Evolutionary conservation across 441 rosid genomes (phyloP).

Genomic region (Pelargonium citronellum): DNA sequence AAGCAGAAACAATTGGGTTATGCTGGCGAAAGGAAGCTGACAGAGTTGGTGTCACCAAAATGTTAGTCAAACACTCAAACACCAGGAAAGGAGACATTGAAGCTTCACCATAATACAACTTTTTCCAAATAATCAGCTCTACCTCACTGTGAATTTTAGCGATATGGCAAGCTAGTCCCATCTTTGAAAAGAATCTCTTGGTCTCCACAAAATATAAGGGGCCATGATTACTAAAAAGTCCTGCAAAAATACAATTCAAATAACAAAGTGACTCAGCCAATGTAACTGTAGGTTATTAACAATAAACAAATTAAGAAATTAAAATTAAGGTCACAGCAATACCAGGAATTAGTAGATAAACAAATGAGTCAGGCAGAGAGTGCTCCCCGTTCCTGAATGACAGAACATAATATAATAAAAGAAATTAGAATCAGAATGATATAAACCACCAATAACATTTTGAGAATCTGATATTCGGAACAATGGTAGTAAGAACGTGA

Average conservation of each 20-base stretch:
- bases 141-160: constrained; percentile 99
- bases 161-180: constrained; percentile 89
- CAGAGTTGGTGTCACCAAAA: no score
- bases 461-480: neutral
- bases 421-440: neutral
- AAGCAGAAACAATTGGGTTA: no score
- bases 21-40: no score
- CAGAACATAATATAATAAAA: neutral
- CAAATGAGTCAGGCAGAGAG: constrained; percentile 70
- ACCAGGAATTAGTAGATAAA: constrained; percentile 93
- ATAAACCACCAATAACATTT: neutral
- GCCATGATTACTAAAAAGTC: constrained; percentile 97
- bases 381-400: constrained; percentile 81
- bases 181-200: constrained; percentile 70
- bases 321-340: constrained; percentile 18
- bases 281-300: neutral
- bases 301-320: neutral
- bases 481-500: neutral
- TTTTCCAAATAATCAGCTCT: constrained; percentile 8
- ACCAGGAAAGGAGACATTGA: no score
- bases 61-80: no score
- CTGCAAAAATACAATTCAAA: constrained; percentile 29
- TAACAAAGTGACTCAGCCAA: neutral
- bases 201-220: constrained; percentile 87
- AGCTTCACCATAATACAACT: neutral